Conservation (phyloP, 495 filamentous ascomycete genomes). For the Cetradonia linearis region DNA sequence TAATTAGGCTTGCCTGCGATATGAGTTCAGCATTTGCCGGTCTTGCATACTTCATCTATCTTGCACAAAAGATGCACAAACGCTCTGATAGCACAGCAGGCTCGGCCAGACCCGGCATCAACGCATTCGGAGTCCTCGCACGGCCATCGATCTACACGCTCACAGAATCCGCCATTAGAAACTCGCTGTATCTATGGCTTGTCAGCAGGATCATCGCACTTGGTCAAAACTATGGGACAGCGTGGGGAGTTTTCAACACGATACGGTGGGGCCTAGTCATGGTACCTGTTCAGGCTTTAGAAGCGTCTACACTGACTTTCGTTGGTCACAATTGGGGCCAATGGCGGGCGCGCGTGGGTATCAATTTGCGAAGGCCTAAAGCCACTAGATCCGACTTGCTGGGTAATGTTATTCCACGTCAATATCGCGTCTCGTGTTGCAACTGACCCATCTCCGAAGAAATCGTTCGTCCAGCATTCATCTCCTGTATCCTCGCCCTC, state of each 20-base stretch:
- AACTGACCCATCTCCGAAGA: slow-evolving; percentile 20
- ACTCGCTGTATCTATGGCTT: slow-evolving; percentile 64
- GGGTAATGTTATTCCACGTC: slow-evolving; percentile 21
- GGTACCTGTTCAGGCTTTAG: slow-evolving; percentile 60
- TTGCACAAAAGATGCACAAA: slow-evolving; percentile 26
- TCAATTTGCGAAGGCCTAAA: slow-evolving; percentile 30
- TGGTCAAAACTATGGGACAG: slow-evolving; percentile 56
- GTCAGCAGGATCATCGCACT: slow-evolving; percentile 53
- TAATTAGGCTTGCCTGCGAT: slow-evolving; percentile 52
- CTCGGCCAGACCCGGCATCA: slow-evolving; percentile 30
- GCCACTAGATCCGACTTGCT: slow-evolving; percentile 32
- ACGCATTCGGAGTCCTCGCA: slow-evolving; percentile 40
- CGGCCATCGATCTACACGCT: slow-evolving; percentile 50
- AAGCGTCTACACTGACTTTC: slow-evolving; percentile 55
- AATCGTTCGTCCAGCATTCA: slow-evolving; percentile 46
- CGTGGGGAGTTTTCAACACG: slow-evolving; percentile 67
- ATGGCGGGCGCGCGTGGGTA: slow-evolving; percentile 39
- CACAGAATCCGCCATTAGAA: slow-evolving; percentile 54
- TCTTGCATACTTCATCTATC: slow-evolving; percentile 48
- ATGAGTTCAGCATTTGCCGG: slow-evolving; percentile 47
- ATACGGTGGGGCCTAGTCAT: slow-evolving; percentile 73
- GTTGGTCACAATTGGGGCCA: slow-evolving; percentile 59
- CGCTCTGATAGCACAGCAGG: slow-evolving; percentile 12
- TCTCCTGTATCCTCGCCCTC: slow-evolving; percentile 42
- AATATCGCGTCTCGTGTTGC: not conserved